Evolutionary conservation across 768 basidiomycete genomes (phyloP).

Genomic region (Suillus tomentosus): DNA sequence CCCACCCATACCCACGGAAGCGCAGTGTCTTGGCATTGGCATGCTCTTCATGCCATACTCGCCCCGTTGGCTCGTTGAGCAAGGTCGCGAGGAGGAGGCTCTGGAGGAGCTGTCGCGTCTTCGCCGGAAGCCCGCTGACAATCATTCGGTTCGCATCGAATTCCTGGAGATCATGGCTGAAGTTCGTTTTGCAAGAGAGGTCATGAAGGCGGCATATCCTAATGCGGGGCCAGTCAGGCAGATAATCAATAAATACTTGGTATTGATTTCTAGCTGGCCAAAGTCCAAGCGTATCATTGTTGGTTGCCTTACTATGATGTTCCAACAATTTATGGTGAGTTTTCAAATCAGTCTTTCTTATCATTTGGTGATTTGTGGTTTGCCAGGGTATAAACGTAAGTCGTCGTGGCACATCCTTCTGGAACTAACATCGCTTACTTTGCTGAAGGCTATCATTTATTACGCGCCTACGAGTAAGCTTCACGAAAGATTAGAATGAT

Average conservation of each 20-base stretch:
- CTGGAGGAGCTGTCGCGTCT: conserved; percentile 35
- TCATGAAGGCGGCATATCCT: conserved; percentile 21
- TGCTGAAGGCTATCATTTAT: conserved; percentile 32
- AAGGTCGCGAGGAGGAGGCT: conserved; percentile 40
- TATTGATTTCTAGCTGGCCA: conserved; percentile 33
- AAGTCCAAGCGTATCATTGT: conserved; percentile 35
- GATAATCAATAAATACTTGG: conserved; percentile 27
- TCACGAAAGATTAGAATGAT: no score
- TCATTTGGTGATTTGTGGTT: conserved; percentile 6
- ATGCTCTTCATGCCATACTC: conserved; percentile 43
- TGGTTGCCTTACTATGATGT: conserved; percentile 37
- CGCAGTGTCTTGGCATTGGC: conserved; percentile 32
- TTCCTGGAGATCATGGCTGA: conserved; percentile 44
- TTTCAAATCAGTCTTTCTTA: background rate
- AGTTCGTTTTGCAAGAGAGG: conserved; percentile 30
- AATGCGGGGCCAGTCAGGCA: conserved; percentile 24
- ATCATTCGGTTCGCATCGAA: conserved; percentile 38
- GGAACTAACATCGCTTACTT: conserved; percentile 6
- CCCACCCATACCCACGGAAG: conserved; percentile 3
- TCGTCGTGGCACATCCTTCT: conserved; percentile 12
- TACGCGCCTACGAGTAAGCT: conserved; percentile 18
- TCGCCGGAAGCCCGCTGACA: conserved; percentile 35
- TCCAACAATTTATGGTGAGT: conserved; percentile 36
- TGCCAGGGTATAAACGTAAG: conserved; percentile 32
- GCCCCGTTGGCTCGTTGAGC: conserved; percentile 46